These are phyloP conservation scores for Eucalyptus viminalis DNA, from an alignment of 345 rosid genomes.

Conservation along the genomic window DNA sequence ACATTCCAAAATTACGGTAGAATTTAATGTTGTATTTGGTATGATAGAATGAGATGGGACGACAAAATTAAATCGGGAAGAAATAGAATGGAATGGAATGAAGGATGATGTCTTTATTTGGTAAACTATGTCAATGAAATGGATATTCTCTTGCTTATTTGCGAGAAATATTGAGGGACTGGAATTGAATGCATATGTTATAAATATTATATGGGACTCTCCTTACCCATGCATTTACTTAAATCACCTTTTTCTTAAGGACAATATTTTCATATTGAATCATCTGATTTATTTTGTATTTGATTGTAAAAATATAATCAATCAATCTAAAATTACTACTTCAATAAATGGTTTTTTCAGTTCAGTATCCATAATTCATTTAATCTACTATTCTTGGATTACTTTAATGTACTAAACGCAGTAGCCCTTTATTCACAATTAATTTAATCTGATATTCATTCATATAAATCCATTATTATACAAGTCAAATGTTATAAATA, in stretches of 20 bases:
- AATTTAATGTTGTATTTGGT: not conserved
- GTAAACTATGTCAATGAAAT: not conserved
- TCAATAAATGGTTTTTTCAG: not conserved
- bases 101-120: not conserved
- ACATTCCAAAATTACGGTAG: not conserved
- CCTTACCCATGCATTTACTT: not conserved
- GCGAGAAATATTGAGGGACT: not conserved
- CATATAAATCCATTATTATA: not conserved
- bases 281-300: not conserved
- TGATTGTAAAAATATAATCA: not conserved
- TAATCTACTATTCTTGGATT: not conserved
- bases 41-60: not conserved
- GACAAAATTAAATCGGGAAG: not conserved
- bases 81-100: not conserved
- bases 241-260: not conserved
- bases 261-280: not conserved
- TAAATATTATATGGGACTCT: no score
- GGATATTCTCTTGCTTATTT: not conserved
- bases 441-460: not conserved
- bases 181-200: not conserved
- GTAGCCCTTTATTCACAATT: not conserved
- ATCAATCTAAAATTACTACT: not conserved
- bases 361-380: not conserved
- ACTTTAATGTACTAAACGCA: not conserved
- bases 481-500: not conserved